These are phyloP conservation scores for Neoboletus subvelutipes DNA, from an alignment of 768 basidiomycete genomes.

Conservation along the genomic window DNA sequence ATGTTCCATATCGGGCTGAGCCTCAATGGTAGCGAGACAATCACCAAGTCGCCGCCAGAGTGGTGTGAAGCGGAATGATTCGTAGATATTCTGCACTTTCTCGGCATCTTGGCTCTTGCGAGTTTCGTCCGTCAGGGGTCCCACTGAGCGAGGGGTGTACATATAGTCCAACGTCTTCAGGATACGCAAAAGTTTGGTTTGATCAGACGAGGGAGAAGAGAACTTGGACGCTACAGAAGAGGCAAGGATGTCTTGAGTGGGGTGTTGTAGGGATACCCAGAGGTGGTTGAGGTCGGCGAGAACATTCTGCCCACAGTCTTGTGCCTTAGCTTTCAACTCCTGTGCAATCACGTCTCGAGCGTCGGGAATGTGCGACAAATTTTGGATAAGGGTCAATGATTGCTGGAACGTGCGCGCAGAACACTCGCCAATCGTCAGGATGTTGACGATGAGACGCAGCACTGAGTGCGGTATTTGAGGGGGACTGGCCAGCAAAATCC, in stretches of 20 bases:
- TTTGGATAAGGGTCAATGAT: constrained; percentile 87
- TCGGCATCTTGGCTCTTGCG: constrained; percentile 59
- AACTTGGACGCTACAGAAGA: constrained; percentile 83
- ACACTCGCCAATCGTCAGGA: constrained; percentile 96
- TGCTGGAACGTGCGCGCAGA: constrained; percentile 95
- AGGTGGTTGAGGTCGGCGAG: constrained; percentile 78
- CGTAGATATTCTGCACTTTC: constrained; percentile 86
- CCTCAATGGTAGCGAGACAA: constrained; percentile 81
- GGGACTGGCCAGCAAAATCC: constrained; percentile 61
- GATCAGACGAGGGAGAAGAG: constrained; percentile 89
- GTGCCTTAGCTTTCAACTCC: constrained; percentile 83
- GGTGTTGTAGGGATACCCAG: constrained; percentile 55
- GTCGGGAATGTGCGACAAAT: constrained; percentile 85
- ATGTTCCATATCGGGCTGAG: constrained; percentile 77
- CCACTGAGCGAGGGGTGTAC: constrained; percentile 64
- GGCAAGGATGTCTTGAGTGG: constrained; percentile 54
- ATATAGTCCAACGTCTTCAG: constrained; percentile 98
- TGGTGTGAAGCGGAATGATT: constrained; percentile 84
- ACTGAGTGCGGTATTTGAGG: constrained; percentile 84
- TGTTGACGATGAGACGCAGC: constrained; percentile 93
- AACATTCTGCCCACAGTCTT: constrained; percentile 80
- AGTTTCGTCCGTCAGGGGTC: constrained; percentile 37
- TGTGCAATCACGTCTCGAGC: constrained; percentile 86
- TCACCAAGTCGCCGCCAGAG: constrained; percentile 91
- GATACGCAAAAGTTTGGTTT: constrained; percentile 94